Evolutionary conservation across 2,329 filamentous ascomycete species (phyloP), one percentile per base, ranked within the genome.

Genomic region (Neodidymelliopsis sp.): DNA sequence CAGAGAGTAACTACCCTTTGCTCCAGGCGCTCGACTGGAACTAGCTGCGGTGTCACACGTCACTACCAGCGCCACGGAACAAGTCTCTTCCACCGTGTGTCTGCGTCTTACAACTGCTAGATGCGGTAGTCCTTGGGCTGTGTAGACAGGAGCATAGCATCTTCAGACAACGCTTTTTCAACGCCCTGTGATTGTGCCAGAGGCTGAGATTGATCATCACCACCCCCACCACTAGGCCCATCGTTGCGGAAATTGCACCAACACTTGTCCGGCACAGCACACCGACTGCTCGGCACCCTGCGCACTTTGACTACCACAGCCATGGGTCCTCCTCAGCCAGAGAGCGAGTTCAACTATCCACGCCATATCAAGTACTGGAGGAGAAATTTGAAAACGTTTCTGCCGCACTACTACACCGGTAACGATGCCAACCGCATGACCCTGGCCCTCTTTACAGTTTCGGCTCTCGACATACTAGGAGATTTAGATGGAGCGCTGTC

Each of bases 371-470:
- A 88, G 69, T 99, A 97, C 81, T 99, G 92, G 87, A 84, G 91
- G 59, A 87, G 92, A 69, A 97, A 93, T 71, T 82, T 94, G 57
- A 88, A 88, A 70, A 88, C 87, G 18, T 82, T 88, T 54, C 85
- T 99, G 6, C 94, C 94, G 0, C 82, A 86, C 34, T 81, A 84
- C 55, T 99, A 97, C 77, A 95, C 90, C 12, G 81, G 86, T 70
- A 94, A 89, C 71, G 94, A 99, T 76, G 91, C 91, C 60, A 93
- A 88, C 65, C 91, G 94, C 64, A 88, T 97, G 78, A 89, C 88
- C 4, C 84, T 97, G 44, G 91, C 86, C 59, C 96, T 88, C 78
- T 96, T 99, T 78, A 92, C 88, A 59, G 77, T 97, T 63, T 88
- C 90, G 6, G 90, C 91, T 1, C 81, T 96, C 37, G 91, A 96